Evolutionary conservation across 306 rosid species (phyloP), one percentile per base, ranked within the genome.

Genomic region (Chamaecrista fasciculata): DNA sequence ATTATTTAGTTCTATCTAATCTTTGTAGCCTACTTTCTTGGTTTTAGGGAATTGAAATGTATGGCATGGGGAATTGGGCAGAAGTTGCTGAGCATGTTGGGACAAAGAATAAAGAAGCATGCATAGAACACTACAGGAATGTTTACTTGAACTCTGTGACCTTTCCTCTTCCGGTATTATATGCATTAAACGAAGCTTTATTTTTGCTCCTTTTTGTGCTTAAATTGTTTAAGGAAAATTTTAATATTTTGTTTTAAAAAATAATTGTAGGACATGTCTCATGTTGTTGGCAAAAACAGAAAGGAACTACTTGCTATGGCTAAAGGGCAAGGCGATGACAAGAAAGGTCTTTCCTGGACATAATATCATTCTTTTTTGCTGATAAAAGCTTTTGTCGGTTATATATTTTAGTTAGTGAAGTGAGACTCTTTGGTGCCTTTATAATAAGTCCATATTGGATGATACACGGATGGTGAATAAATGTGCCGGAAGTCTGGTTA

Each of bases 61-160:
- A 95, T 78, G 99, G 99, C 77, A 61, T 91, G 80, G 93, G 99
- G 78, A 95, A 95, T 77, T 95, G 97, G 99, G 23, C 95, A 62
- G 99, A 95, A 81, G 91, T 95, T 81, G 99, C 99, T 20, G 99
- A 91, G 91, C 99, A 95, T 79, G 99, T 95, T 58, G 99, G 99
- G 59, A 95, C 97, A 31, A 95, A 91, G 85, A 89, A 84, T 81
- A 95, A 91, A 77, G 96, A 91, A 71, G 80, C 86, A 65, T 95
- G 99, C 81, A 91, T 95, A 77, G 91, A 85, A 66, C 97, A 95
- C 87, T 95, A 86, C 75, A 74, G 79, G 62, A 83, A 83, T 68
- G 86, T 87, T 49, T 95, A 91, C 84, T 71, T 84, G 85, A 85
- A 77, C 87, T 91, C 97, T 18, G 87, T 85, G 7, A 72, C 66